Conservation (phyloP, 2,329 filamentous ascomycete species). For the Colletotrichum echinochloae region DNA sequence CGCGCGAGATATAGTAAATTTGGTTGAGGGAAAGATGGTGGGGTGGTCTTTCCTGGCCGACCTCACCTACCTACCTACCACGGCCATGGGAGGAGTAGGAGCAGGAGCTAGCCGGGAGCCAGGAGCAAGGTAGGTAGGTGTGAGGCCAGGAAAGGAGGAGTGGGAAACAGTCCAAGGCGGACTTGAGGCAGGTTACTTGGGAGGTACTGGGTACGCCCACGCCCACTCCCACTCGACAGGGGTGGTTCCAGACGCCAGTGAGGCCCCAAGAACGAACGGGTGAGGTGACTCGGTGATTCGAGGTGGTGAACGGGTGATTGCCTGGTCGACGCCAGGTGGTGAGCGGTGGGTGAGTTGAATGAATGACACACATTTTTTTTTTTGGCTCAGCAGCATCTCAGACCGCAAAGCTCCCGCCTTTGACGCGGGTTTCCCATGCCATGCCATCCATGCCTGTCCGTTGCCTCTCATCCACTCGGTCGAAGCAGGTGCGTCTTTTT, state of each 20-base stretch:
- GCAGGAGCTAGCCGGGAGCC: neutral
- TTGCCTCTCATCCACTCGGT: slow-evolving; percentile 35
- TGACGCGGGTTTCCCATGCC: slow-evolving; percentile 19
- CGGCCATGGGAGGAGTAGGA: slow-evolving; percentile 13
- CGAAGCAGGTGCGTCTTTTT: slow-evolving; percentile 40
- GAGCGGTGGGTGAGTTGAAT: slow-evolving; percentile 24
- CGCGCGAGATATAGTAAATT: slow-evolving; percentile 39
- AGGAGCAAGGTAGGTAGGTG: slow-evolving; percentile 4
- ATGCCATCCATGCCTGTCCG: slow-evolving; percentile 9
- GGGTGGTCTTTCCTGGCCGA: slow-evolving; percentile 43
- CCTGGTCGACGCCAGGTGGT: slow-evolving; percentile 34
- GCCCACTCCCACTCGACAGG: slow-evolving; percentile 21
- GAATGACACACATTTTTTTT: slow-evolving; percentile 37
- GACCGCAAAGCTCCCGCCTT: slow-evolving; percentile 17
- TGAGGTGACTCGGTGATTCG: slow-evolving; percentile 25
- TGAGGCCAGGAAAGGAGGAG: neutral
- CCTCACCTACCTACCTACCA: neutral
- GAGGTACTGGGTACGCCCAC: slow-evolving; percentile 32
- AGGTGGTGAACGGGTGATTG: slow-evolving; percentile 22
- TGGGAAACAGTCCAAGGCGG: slow-evolving; percentile 4
- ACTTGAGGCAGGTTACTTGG: slow-evolving; percentile 33
- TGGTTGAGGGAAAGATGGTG: slow-evolving; percentile 46
- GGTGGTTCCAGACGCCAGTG: slow-evolving; percentile 11
- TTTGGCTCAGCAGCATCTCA: neutral
- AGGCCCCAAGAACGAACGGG: neutral